phyloP scores from a whole-genome alignment of 257 asterid genomes.

The Solanum boliviense region DNA sequence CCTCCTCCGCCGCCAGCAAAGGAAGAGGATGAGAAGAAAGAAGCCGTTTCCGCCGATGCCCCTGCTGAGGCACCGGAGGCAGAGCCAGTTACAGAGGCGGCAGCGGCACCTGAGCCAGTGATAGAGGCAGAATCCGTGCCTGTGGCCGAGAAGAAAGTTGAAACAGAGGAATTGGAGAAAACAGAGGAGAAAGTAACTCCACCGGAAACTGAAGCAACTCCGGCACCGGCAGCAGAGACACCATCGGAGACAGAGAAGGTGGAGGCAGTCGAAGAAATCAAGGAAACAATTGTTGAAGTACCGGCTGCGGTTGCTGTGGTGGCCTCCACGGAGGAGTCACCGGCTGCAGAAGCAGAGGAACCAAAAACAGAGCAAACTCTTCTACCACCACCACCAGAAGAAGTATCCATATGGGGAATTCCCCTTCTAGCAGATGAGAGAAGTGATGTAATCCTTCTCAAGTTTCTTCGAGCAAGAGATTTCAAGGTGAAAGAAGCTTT shows the following conservation, averaged over 20 bases:
- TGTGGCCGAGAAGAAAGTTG: slow-evolving; percentile 9
- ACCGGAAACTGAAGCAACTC: slow-evolving; percentile 7
- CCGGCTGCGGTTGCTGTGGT: slow-evolving; percentile 36
- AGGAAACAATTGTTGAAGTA: slow-evolving; percentile 81
- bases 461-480: slow-evolving; percentile 80
- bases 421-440: slow-evolving; percentile 63
- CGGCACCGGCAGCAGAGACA: not conserved
- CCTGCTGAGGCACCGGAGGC: slow-evolving; percentile 14
- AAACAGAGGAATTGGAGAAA: not conserved
- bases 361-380: slow-evolving; percentile 13
- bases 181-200: slow-evolving; percentile 17
- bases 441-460: slow-evolving; percentile 75
- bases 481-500: slow-evolving; percentile 88
- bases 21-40: slow-evolving; percentile 39
- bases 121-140: slow-evolving; percentile 5
- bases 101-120: slow-evolving; percentile 5
- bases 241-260: slow-evolving; percentile 21
- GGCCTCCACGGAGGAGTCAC: slow-evolving; percentile 15
- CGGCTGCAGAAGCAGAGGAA: slow-evolving; percentile 16
- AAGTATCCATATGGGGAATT: slow-evolving; percentile 75
- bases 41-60: slow-evolving; percentile 14
- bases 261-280: slow-evolving; percentile 55
- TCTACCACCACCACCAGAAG: slow-evolving; percentile 32
- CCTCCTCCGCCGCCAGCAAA: slow-evolving; percentile 32
- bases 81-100: slow-evolving; percentile 13